Base-by-base conservation (phyloP, 2,329 filamentous ascomycete species). In the Drechslerella stenobrocha region DNA sequence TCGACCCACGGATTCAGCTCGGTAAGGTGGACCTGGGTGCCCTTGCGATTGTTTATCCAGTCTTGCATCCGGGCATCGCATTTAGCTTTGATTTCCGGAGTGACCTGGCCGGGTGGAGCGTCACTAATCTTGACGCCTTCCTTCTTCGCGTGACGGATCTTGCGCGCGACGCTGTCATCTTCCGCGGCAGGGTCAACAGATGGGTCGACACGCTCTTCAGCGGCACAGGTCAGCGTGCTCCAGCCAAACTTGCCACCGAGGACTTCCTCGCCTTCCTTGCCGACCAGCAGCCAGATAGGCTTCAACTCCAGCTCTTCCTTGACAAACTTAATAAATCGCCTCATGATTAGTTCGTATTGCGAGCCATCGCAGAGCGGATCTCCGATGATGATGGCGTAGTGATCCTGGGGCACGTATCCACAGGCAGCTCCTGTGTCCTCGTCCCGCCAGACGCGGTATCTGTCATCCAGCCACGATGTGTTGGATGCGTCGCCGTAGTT, bases 401-500 rank as follows among this genome's bases (percentile, higher is more conserved):
- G 87, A 73, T 84, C 84, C 71, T 87, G 84, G 45, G 84, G 83
- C 1, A 93, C 88, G 74, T 89, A 96, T 8, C 90, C 88, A 30
- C 96, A 82, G 3, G 90, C 90, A 0, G 90, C 91, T 48, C 91
- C 91, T 1, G 88, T 92, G 30, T 79, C 76, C 20, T 82, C 78
- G 74, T 96, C 89, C 26, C 91, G 86, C 89, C 90, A 96, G 61
- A 95, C 85, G 74, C 89, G 82, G 76, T 91, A 96, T 4, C 90
- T 85, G 4, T 90, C 88, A 75, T 96, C 91, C 5, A 93, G 83
- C 90, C 90, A 96, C 0, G 90, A 93, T 0, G 91, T 96, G 74
- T 95, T 95, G 48, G 90, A 90, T 1, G 91, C 90, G 76, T 96
- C 91, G 70, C 91, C 91, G 72, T 96, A 96, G 76, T 96, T 96